Evolutionary conservation across 441 rosid species (phyloP).

Genomic region (Geranium incanum): DNA sequence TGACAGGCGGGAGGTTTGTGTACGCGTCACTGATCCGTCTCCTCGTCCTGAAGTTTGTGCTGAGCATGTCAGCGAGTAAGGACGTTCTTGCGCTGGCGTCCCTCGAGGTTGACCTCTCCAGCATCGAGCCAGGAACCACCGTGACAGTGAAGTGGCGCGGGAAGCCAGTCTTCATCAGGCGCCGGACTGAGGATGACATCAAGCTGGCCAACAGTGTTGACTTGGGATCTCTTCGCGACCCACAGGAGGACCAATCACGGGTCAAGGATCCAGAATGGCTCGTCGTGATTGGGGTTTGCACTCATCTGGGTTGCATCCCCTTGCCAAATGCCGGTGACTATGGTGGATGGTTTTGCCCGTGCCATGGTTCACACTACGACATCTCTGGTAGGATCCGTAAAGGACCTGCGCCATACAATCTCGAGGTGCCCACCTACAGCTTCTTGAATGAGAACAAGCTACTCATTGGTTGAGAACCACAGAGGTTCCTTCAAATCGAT

Average conservation of each 20-base stretch:
- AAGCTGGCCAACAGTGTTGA: constrained; percentile 77
- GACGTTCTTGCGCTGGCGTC: constrained; percentile 94
- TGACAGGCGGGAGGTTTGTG: constrained; percentile 86
- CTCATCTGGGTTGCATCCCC: constrained; percentile 90
- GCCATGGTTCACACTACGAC: constrained; percentile 95
- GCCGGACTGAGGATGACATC: constrained; percentile 84
- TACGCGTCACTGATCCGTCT: constrained; percentile 85
- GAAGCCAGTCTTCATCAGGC: constrained; percentile 85
- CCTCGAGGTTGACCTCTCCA: constrained; percentile 82
- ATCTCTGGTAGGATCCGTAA: constrained; percentile 91
- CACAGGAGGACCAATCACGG: constrained; percentile 68
- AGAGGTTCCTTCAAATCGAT: not conserved
- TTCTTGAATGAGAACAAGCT: constrained; percentile 81
- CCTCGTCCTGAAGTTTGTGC: constrained; percentile 69
- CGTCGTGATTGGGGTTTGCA: constrained; percentile 87
- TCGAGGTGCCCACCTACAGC: constrained; percentile 92
- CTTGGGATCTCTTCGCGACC: constrained; percentile 73
- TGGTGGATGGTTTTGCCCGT: constrained; percentile 98
- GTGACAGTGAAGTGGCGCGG: constrained; percentile 97
- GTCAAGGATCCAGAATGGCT: constrained; percentile 97
- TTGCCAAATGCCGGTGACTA: constrained; percentile 95
- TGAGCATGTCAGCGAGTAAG: constrained; percentile 96
- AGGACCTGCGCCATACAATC: constrained; percentile 89
- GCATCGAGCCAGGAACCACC: constrained; percentile 83
- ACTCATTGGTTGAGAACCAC: constrained; percentile 50